These are phyloP conservation scores for Aegle marmelos DNA, from an alignment of 345 rosid genomes.

Conservation along the genomic window DNA sequence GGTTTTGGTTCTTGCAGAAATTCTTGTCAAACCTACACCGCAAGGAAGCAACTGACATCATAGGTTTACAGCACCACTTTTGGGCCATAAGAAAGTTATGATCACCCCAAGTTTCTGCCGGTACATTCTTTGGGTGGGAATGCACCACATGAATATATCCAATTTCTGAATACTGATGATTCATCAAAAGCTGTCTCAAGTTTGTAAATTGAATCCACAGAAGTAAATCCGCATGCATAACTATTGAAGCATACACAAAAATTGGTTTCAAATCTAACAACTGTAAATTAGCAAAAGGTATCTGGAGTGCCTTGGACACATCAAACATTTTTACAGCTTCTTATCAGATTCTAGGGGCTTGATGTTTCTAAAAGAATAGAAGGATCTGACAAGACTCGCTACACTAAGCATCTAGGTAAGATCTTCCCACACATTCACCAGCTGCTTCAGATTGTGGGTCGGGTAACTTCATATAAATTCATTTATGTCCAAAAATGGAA, in stretches of 20 bases:
- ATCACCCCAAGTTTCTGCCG: background rate
- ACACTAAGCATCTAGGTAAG: background rate
- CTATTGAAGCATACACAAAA: too few species aligned
- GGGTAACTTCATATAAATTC: background rate
- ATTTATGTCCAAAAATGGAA: background rate
- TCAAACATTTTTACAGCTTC: background rate
- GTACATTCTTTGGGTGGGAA: background rate
- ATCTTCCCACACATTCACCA: background rate
- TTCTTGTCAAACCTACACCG: background rate
- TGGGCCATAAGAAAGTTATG: background rate
- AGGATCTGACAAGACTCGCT: background rate
- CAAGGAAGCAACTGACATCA: background rate
- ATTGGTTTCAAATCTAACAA: background rate
- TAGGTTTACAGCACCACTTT: background rate
- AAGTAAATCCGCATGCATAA: background rate
- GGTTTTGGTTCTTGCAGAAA: too few species aligned
- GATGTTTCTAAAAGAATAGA: background rate
- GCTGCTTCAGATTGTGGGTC: background rate
- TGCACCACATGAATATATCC: background rate
- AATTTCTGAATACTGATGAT: background rate
- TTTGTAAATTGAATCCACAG: background rate
- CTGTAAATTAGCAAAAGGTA: background rate
- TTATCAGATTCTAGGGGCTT: background rate
- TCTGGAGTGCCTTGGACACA: background rate
- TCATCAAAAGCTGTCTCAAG: background rate